Base-by-base conservation (phyloP, 257 asterid species). In the Nicotiana tabacum region DNA sequence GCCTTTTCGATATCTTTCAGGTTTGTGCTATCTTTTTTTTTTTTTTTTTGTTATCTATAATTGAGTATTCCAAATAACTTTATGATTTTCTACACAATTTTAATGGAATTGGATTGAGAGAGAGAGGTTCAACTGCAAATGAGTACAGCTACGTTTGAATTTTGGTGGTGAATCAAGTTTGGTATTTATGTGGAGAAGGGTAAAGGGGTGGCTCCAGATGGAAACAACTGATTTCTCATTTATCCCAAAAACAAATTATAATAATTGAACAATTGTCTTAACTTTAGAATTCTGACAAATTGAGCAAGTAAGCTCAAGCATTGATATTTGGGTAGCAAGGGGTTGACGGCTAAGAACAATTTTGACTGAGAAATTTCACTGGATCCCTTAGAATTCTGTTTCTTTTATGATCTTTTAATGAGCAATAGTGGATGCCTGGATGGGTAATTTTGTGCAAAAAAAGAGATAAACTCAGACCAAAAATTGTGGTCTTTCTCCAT, bases 1-100 rank as follows among this genome's bases (percentile, higher is more conserved):
- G 90, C 80, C 94, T 91, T 68, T 85, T 85, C 62, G 78, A 87
- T 86, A 78, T 87, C 72, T 86, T 87, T 81, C 48, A 84, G 90
- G 94, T 91, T 79, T 64, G 78, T 69, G 9, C 55, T 60, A 51
- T 51, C 68, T n/a, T 32, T 48, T 2, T 39, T 77, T 37, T 24
- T 67, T 33, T 33, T 3, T 33, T 33, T 35, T 35, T 24, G 37
- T 12, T 29, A 11, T 18, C 58, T 43, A 8, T 43, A 43, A 43
- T 43, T 43, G 48, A 43, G 51, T 43, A 43, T 43, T 43, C 51
- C 51, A 43, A 43, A 43, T 43, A 9, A 12, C 51, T 43, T 43
- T 43, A 9, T 43, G 51, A 9, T 43, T 43, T 9, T 43, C 51
- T 9, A 43, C 12, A 43, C 12, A 43, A 43, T 43, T 43, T 43